These are phyloP conservation scores for Fusarium graminum DNA, from an alignment of 2,329 filamentous ascomycete genomes.

Conservation along the genomic window DNA sequence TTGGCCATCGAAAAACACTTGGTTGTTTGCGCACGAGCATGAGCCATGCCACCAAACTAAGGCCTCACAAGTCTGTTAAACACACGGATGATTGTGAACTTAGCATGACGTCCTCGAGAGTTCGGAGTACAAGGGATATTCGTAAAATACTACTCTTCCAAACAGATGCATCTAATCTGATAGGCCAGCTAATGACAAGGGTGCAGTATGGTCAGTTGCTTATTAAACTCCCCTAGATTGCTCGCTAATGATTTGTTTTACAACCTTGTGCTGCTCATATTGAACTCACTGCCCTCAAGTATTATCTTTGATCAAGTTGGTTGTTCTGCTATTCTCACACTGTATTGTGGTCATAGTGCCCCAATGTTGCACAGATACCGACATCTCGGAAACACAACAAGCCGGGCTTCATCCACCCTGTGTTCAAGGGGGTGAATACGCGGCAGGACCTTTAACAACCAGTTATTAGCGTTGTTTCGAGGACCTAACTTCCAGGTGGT, in stretches of 20 bases:
- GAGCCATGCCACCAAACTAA: constrained; percentile 4
- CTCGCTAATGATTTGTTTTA: constrained; percentile 5
- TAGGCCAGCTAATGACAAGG: constrained; percentile 15
- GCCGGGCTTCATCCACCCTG: constrained; percentile 45
- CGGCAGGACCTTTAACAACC: constrained; percentile 33
- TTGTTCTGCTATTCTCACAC: constrained; percentile 7
- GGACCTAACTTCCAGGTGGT: constrained; percentile 36
- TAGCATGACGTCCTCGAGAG: constrained; percentile 11
- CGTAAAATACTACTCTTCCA: constrained; percentile 5
- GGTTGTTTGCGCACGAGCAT: background rate
- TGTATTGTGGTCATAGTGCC: constrained; percentile 20
- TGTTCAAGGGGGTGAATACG: constrained; percentile 30
- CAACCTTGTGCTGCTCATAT: background rate
- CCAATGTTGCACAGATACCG: constrained; percentile 42
- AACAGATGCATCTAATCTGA: constrained; percentile 34
- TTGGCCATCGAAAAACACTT: background rate
- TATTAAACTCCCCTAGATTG: constrained; percentile 4
- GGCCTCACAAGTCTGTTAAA: constrained; percentile 20
- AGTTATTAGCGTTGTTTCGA: constrained; percentile 41
- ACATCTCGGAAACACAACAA: constrained; percentile 49
- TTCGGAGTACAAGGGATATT: background rate
- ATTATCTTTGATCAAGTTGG: constrained; percentile 17
- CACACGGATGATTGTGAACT: constrained; percentile 4
- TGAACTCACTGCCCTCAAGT: background rate
- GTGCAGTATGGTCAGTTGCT: constrained; percentile 12